These are phyloP conservation scores for Yamadazyma sp. DNA, from an alignment of 1,139 yeast genomes.

Conservation along the genomic window DNA sequence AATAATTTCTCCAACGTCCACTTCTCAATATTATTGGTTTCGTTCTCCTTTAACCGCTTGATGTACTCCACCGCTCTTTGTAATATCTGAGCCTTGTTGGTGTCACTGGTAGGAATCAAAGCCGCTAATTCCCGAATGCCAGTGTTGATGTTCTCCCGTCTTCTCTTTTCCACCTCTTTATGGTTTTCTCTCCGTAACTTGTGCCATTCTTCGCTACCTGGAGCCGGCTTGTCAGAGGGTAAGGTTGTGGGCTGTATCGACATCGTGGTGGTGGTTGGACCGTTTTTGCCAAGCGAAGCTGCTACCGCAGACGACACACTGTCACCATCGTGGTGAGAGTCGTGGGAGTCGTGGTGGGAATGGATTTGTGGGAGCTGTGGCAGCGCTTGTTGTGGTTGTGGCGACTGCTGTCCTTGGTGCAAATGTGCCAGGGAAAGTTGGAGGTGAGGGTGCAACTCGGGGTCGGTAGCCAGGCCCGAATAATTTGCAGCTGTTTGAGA, in stretches of 20 bases:
- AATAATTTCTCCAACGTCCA: constrained; percentile 91
- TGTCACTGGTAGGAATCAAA: constrained; percentile 82
- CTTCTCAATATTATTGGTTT: constrained; percentile 83
- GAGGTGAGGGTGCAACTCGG: background rate
- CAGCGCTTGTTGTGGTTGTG: constrained; percentile 13
- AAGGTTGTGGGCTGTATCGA: constrained; percentile 35
- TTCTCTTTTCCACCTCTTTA: constrained; percentile 95
- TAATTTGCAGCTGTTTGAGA: constrained; percentile 4
- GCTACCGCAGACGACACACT: constrained; percentile 7
- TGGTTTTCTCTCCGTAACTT: constrained; percentile 84
- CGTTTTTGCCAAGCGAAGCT: constrained; percentile 9
- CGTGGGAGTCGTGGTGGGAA: background rate
- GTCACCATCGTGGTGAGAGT: background rate
- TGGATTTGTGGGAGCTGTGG: constrained; percentile 2
- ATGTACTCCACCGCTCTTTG: constrained; percentile 89
- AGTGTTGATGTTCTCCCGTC: constrained; percentile 87
- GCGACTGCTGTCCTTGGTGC: constrained; percentile 1
- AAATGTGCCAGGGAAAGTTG: constrained; percentile 1
- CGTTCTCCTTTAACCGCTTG: constrained; percentile 83
- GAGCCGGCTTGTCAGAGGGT: constrained; percentile 49
- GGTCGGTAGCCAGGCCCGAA: background rate
- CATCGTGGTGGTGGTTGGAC: constrained; percentile 7
- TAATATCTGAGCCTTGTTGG: constrained; percentile 88
- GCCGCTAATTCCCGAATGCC: constrained; percentile 86
- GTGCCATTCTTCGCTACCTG: constrained; percentile 87